Evolutionary conservation across 106 monocot genomes (phyloP).

Genomic region (Apostasia ramifera): DNA sequence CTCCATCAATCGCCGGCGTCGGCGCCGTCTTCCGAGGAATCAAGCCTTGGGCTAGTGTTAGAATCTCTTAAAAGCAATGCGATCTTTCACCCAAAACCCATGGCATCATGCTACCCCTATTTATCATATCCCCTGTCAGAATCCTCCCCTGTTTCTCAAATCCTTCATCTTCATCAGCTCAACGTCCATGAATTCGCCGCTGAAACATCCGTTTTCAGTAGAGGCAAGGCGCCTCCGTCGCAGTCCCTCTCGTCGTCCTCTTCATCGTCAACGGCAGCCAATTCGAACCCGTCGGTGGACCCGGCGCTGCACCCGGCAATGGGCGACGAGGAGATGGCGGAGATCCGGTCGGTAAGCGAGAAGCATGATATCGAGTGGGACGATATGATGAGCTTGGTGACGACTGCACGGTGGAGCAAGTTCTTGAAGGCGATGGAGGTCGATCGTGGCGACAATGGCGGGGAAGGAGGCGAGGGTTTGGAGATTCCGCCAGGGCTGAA

Average conservation of each 20-base stretch:
- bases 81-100: slow-evolving; percentile 3
- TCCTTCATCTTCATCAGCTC: background rate
- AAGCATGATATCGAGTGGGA: slow-evolving; percentile 91
- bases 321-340: slow-evolving; percentile 75
- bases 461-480: slow-evolving; percentile 11
- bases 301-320: slow-evolving; percentile 43
- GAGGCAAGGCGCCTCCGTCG: slow-evolving; percentile 7
- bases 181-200: background rate
- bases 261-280: slow-evolving; percentile 17
- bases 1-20: background rate
- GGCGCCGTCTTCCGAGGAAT: slow-evolving; percentile 4
- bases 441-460: background rate
- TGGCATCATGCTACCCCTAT: slow-evolving; percentile 5
- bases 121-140: slow-evolving; percentile 12
- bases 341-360: slow-evolving; percentile 60
- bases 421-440: slow-evolving; percentile 46
- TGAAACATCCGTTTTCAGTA: slow-evolving; percentile 7
- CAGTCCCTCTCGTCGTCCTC: slow-evolving; percentile 24
- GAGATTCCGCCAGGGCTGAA: slow-evolving; percentile 30
- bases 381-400: slow-evolving; percentile 60
- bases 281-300: background rate
- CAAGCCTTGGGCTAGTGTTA: background rate
- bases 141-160: slow-evolving; percentile 2
- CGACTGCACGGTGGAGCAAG: slow-evolving; percentile 81
- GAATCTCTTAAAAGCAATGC: background rate